Conservation (phyloP, 768 basidiomycete genomes). For the Lyophyllum shimeji region DNA sequence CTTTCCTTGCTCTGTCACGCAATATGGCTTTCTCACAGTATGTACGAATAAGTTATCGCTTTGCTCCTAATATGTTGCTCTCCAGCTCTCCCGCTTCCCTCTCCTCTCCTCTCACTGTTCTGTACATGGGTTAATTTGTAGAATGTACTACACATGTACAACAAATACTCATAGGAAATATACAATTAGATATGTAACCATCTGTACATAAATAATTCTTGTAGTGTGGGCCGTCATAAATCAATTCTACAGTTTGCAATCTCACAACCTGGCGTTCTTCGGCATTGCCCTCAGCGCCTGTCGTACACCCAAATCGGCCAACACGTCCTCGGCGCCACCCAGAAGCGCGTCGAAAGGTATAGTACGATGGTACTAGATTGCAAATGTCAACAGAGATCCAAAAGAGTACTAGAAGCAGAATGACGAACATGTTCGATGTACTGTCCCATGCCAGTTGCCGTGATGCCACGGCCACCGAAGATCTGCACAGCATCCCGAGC, state of each 20-base stretch:
- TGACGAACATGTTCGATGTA: constrained; percentile 67
- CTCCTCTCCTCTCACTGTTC: background rate
- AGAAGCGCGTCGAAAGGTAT: constrained; percentile 69
- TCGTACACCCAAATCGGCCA: constrained; percentile 65
- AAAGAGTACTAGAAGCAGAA: constrained; percentile 1
- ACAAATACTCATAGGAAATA: background rate
- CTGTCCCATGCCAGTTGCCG: constrained; percentile 78
- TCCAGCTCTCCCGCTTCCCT: background rate
- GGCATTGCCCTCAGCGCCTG: constrained; percentile 67
- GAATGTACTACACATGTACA: constrained; percentile 6
- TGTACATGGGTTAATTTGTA: background rate
- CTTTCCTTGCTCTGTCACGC: background rate
- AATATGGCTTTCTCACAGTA: background rate
- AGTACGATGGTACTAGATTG: constrained; percentile 58
- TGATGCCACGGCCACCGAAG: constrained; percentile 87
- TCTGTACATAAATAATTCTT: background rate
- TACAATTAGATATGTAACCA: background rate
- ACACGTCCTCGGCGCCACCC: constrained; percentile 69
- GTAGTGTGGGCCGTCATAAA: background rate
- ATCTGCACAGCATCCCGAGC: constrained; percentile 60
- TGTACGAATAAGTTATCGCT: background rate
- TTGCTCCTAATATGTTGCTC: background rate
- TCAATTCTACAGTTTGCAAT: background rate
- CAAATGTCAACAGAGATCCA: background rate
- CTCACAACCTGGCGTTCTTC: constrained; percentile 54